A percentile compares a stretch with the other conserved stretches of the same genome.
Conservation (phyloP, 208 protist species). For the Leishmania arabica region DNA sequence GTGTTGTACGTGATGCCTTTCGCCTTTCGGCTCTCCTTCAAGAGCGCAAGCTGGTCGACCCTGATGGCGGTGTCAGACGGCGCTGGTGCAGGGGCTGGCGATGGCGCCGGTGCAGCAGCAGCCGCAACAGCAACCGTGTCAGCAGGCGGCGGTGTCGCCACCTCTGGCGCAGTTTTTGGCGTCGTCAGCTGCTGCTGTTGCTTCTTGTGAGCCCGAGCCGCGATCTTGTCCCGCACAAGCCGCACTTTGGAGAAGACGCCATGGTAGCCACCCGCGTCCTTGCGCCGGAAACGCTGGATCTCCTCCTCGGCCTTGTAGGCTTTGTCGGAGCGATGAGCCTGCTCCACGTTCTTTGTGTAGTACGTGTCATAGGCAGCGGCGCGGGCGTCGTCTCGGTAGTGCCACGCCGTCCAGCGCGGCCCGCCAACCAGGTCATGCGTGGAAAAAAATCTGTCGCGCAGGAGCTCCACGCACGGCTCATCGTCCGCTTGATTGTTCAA, state of each 20-base stretch:
- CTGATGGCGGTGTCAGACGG: neutral
- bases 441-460: slow-evolving; percentile 74
- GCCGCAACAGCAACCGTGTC: neutral
- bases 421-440: slow-evolving; percentile 85
- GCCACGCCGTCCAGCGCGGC: slow-evolving; percentile 82
- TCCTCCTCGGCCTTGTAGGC: slow-evolving; percentile 45
- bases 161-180: neutral
- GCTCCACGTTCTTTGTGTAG: slow-evolving; percentile 41
- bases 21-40: slow-evolving; percentile 34
- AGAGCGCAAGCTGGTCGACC: slow-evolving; percentile 39
- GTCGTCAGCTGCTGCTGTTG: neutral
- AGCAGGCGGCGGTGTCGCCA: neutral
- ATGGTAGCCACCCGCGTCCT: slow-evolving; percentile 24
- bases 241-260: slow-evolving; percentile 34
- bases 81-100: neutral
- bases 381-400: slow-evolving; percentile 42
- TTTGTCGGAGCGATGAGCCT: slow-evolving; percentile 36
- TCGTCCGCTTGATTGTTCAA: slow-evolving; percentile 78
- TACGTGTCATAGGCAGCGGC: slow-evolving; percentile 39
- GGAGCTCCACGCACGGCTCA: slow-evolving; percentile 73
- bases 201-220: neutral
- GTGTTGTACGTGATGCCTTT: slow-evolving; percentile 59
- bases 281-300: slow-evolving; percentile 33
- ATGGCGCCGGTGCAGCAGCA: neutral
- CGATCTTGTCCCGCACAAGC: slow-evolving; percentile 34